Percentiles rank a stretch among this genome's conserved stretches.
These are phyloP conservation scores for Canna indica DNA, from an alignment of 176 grass and related monocot genomes.

Conservation along the genomic window DNA sequence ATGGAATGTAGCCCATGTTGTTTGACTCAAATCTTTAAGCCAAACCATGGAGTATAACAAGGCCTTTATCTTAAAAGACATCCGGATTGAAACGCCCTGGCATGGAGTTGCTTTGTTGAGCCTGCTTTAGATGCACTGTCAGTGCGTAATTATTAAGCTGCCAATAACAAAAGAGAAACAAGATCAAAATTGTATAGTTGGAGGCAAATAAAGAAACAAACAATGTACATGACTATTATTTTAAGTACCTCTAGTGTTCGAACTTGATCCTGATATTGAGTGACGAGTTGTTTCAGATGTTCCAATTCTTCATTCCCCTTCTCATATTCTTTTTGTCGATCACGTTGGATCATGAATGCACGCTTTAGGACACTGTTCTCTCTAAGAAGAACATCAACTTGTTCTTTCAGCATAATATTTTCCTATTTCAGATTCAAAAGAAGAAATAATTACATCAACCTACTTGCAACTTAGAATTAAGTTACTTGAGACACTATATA, in stretches of 20 bases:
- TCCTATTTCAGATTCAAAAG: conserved; percentile 25
- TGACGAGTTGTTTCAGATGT: conserved; percentile 52
- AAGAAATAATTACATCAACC: background rate
- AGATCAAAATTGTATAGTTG: background rate
- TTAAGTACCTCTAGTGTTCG: conserved; percentile 53
- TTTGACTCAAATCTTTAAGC: too few species aligned
- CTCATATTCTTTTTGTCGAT: conserved; percentile 50
- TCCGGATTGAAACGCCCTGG: background rate
- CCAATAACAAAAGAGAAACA: background rate
- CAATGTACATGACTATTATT: background rate
- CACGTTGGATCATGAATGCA: conserved; percentile 66
- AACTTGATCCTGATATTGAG: conserved; percentile 67
- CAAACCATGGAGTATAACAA: too few species aligned
- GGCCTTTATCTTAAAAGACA: background rate
- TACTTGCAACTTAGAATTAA: too few species aligned
- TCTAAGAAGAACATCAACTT: conserved; percentile 30
- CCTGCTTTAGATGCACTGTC: background rate
- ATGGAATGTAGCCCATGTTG: too few species aligned
- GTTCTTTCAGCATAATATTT: conserved; percentile 46
- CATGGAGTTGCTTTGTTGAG: background rate
- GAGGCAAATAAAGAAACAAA: background rate
- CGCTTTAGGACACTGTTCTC: conserved; percentile 74
- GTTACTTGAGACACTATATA: too few species aligned
- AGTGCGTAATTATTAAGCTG: conserved; percentile 11
- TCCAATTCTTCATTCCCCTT: conserved; percentile 44